Evolutionary conservation across 495 filamentous ascomycete species (phyloP).

Genomic region (Tetracladium marchalianum): DNA sequence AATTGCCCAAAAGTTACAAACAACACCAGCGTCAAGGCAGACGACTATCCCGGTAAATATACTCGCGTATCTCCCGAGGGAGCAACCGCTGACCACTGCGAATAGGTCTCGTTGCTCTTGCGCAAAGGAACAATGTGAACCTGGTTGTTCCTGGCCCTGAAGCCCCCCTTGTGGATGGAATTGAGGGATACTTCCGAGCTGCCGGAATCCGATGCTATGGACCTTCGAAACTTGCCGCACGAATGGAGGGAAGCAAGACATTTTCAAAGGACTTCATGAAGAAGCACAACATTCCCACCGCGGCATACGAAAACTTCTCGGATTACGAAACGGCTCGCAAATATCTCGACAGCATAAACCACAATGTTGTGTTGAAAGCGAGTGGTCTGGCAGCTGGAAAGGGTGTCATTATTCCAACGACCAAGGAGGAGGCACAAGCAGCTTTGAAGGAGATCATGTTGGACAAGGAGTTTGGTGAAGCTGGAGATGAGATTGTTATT

Average conservation of each 20-base stretch:
- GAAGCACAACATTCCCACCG: slow-evolving; percentile 81
- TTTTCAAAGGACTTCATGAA: slow-evolving; percentile 99
- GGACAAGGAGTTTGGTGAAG: slow-evolving; percentile 73
- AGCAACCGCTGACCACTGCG: too few species aligned
- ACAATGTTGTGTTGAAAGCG: slow-evolving; percentile 76
- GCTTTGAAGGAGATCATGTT: slow-evolving; percentile 87
- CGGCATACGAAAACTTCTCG: slow-evolving; percentile 79
- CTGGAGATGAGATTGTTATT: slow-evolving; percentile 89
- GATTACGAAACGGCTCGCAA: slow-evolving; percentile 64
- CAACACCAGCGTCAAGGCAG: slow-evolving; percentile 49
- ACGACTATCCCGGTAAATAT: slow-evolving; percentile 51
- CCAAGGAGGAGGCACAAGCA: slow-evolving; percentile 69
- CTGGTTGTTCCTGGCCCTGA: slow-evolving; percentile 88
- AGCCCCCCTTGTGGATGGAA: slow-evolving; percentile 85
- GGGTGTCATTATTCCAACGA: slow-evolving; percentile 65
- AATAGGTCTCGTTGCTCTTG: slow-evolving; percentile 57
- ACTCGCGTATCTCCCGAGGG: too few species aligned
- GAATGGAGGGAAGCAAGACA: slow-evolving; percentile 92
- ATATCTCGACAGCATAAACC: slow-evolving; percentile 64
- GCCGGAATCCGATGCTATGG: slow-evolving; percentile 79
- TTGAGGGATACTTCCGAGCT: slow-evolving; percentile 72
- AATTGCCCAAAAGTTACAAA: slow-evolving; percentile 62
- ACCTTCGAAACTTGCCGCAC: slow-evolving; percentile 73
- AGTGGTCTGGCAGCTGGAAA: slow-evolving; percentile 69
- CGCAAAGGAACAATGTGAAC: slow-evolving; percentile 63